A percentile compares a stretch with the other conserved stretches of the same genome.
These are phyloP conservation scores for Hypomyces perniciosus DNA, from an alignment of 2,329 filamentous ascomycete genomes.

Conservation along the genomic window DNA sequence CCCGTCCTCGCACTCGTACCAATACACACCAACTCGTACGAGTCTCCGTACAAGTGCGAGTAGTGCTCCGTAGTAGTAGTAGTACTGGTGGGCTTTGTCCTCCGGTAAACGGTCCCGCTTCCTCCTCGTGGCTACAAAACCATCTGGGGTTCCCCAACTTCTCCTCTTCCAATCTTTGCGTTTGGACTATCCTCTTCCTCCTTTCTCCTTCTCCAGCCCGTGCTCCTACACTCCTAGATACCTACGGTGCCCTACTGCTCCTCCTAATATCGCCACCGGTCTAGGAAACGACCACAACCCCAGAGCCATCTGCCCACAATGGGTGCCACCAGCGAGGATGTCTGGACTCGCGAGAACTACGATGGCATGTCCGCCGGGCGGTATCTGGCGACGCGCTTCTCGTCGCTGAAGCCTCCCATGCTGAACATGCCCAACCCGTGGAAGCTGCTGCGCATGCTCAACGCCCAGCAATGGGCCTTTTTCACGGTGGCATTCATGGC, in stretches of 20 bases:
- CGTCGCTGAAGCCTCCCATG: constrained; percentile 53
- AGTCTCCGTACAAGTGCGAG: too few relatives aligned
- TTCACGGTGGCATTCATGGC: constrained; percentile 49
- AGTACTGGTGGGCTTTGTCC: constrained; percentile 4
- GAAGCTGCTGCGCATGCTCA: constrained; percentile 42
- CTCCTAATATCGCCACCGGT: neutral
- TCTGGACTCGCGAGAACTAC: constrained; percentile 34
- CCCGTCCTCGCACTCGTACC: too few relatives aligned
- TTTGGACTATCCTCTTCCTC: neutral
- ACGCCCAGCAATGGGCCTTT: constrained; percentile 47
- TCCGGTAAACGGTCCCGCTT: constrained; percentile 3
- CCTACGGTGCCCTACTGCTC: neutral
- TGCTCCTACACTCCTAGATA: neutral
- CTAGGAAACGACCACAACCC: neutral
- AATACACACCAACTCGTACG: too few relatives aligned
- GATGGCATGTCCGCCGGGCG: constrained; percentile 42
- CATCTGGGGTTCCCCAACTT: constrained; percentile 9
- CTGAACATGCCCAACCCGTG: constrained; percentile 48
- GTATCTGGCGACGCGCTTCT: constrained; percentile 48
- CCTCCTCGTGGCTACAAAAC: neutral
- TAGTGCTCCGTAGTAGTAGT: too few relatives aligned
- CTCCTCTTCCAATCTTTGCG: neutral
- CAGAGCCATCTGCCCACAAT: constrained; percentile 3
- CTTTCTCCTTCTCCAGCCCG: neutral
- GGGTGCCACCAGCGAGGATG: constrained; percentile 19